Conservation (phyloP, 2,329 filamentous ascomycete genomes). For the Cladosporium oxysporum region DNA sequence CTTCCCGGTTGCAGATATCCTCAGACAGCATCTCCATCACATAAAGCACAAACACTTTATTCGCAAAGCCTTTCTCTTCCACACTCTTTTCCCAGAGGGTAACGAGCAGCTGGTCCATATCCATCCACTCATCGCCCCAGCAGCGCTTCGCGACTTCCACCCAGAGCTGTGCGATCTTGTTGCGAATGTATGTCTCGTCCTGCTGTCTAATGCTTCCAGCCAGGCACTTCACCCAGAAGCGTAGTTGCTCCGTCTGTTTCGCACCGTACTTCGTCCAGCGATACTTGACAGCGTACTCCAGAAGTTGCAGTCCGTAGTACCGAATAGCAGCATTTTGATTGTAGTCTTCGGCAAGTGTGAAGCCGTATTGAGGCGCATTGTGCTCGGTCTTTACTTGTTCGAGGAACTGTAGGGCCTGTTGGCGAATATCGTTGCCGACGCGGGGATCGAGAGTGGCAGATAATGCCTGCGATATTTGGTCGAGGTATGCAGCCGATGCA, state of each 20-base stretch:
- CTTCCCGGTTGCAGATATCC: slow-evolving; percentile 87
- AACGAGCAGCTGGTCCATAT: slow-evolving; percentile 85
- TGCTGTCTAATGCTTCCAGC: slow-evolving; percentile 68
- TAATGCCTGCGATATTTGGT: slow-evolving; percentile 79
- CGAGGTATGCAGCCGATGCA: slow-evolving; percentile 42
- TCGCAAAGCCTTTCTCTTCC: slow-evolving; percentile 48
- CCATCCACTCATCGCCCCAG: slow-evolving; percentile 84
- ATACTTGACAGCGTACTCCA: slow-evolving; percentile 87
- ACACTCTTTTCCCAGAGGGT: slow-evolving; percentile 67
- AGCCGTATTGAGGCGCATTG: slow-evolving; percentile 83
- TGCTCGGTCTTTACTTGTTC: slow-evolving; percentile 79
- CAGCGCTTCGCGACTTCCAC: slow-evolving; percentile 89
- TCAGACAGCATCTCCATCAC: slow-evolving; percentile 91
- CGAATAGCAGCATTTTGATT: slow-evolving; percentile 78
- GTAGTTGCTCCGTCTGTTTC: slow-evolving; percentile 68
- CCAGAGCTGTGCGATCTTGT: slow-evolving; percentile 94
- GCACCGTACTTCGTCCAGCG: slow-evolving; percentile 73
- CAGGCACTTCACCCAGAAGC: slow-evolving; percentile 76
- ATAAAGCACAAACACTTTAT: slow-evolving; percentile 85
- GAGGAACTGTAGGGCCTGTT: slow-evolving; percentile 81
- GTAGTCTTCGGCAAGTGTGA: slow-evolving; percentile 73
- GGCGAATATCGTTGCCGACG: slow-evolving; percentile 77
- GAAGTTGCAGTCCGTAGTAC: slow-evolving; percentile 88
- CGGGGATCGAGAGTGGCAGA: slow-evolving; percentile 82
- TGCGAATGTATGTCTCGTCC: slow-evolving; percentile 81